phyloP scores from a whole-genome alignment of 805 yeast genomes.

The Candida tammaniensis region DNA sequence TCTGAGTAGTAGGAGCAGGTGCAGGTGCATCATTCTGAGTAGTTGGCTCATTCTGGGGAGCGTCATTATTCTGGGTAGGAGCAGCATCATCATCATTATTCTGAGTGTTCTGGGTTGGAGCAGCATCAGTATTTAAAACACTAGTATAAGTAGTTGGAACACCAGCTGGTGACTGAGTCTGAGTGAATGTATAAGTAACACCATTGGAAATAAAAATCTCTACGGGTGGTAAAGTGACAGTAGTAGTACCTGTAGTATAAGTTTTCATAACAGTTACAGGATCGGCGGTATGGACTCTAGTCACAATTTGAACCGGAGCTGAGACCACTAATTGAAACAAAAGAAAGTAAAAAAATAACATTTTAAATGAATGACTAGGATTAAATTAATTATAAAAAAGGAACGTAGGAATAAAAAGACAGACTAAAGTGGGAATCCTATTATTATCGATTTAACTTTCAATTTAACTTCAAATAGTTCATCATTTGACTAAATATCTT shows the following conservation, averaged over 20 bases:
- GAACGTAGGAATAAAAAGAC: slow-evolving; percentile 1
- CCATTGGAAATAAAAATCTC: slow-evolving; percentile 51
- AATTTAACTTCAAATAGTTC: no score
- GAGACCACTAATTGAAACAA: slow-evolving; percentile 23
- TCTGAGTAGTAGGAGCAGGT: slow-evolving; percentile 16
- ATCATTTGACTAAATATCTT: no score
- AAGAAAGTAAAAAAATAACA: slow-evolving; percentile 14
- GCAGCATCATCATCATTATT: slow-evolving; percentile 18
- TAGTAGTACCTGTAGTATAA: slow-evolving; percentile 46
- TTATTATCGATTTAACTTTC: no score
- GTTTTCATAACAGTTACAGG: slow-evolving; percentile 47
- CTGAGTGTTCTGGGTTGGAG: no score
- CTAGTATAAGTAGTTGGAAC: slow-evolving; percentile 32
- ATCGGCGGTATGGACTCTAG: slow-evolving; percentile 55
- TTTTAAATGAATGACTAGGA: slow-evolving; percentile 7
- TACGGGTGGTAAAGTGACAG: slow-evolving; percentile 51
- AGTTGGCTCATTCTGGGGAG: slow-evolving; percentile 9
- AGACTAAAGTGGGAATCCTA: slow-evolving; percentile 7
- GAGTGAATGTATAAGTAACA: slow-evolving; percentile 48
- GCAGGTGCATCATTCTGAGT: slow-evolving; percentile 16
- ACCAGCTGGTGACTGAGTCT: slow-evolving; percentile 31
- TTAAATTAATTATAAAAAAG: not conserved
- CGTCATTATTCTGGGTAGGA: slow-evolving; percentile 22
- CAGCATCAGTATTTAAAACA: slow-evolving; percentile 19
- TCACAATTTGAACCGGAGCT: slow-evolving; percentile 40